phyloP scores from a whole-genome alignment of 2,329 filamentous ascomycete species.

The Talaromyces sp. region DNA sequence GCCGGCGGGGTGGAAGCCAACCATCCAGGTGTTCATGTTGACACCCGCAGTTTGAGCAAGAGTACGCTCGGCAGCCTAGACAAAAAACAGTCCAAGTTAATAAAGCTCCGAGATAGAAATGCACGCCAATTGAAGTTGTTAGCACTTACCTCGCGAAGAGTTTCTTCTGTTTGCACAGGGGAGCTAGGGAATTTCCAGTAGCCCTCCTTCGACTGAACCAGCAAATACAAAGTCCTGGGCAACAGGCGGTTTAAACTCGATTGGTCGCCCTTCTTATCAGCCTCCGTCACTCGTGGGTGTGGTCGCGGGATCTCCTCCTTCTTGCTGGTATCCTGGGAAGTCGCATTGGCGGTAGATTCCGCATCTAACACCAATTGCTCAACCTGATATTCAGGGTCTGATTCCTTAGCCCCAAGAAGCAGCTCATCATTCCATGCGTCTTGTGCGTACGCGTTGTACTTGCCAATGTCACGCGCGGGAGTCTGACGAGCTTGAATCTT shows the following conservation, averaged over 20 bases:
- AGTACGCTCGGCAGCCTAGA: slow-evolving; percentile 78
- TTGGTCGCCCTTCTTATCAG: slow-evolving; percentile 73
- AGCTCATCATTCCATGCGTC: slow-evolving; percentile 92
- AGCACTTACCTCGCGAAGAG: slow-evolving; percentile 73
- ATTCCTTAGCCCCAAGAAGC: slow-evolving; percentile 70
- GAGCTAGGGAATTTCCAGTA: slow-evolving; percentile 82
- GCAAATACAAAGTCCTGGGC: slow-evolving; percentile 81
- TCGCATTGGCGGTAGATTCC: slow-evolving; percentile 53
- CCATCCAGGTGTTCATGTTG: slow-evolving; percentile 99
- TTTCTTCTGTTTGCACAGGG: slow-evolving; percentile 69
- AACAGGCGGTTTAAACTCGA: slow-evolving; percentile 78
- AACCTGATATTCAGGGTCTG: slow-evolving; percentile 65
- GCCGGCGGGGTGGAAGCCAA: slow-evolving; percentile 86
- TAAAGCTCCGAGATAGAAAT: slow-evolving; percentile 7
- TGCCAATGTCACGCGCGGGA: slow-evolving; percentile 80
- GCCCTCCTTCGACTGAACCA: slow-evolving; percentile 71
- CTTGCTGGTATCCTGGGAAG: slow-evolving; percentile 49
- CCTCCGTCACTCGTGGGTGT: slow-evolving; percentile 71
- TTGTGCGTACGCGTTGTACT: slow-evolving; percentile 73
- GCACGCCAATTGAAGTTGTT: not conserved
- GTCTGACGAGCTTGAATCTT: slow-evolving; percentile 78
- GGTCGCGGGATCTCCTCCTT: slow-evolving; percentile 72
- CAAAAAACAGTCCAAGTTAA: slow-evolving; percentile 2
- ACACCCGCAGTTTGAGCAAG: slow-evolving; percentile 76
- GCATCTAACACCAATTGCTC: slow-evolving; percentile 75